Conservation (phyloP, 192 early-diverging fungal genomes). For the Coemansia aciculifera region DNA sequence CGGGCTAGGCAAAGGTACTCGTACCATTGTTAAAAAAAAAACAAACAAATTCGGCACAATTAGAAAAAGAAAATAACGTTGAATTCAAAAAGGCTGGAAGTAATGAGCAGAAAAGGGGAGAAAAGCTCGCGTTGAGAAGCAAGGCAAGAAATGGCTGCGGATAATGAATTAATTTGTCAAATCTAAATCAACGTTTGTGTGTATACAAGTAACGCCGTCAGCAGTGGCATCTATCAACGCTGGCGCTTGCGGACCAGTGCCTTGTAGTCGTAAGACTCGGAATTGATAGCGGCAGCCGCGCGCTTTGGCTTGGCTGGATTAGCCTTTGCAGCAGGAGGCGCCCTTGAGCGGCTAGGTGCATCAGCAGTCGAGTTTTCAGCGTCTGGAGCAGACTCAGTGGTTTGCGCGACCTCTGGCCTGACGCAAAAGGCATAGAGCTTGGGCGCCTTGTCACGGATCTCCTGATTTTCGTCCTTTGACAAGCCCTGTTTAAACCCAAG, state of each 20-base stretch:
- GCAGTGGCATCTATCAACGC: not conserved
- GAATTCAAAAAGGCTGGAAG: not conserved
- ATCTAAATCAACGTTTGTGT: not conserved
- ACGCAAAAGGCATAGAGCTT: conserved; percentile 72
- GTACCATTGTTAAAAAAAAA: not conserved
- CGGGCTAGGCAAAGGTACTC: not conserved
- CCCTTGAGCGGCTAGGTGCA: not conserved
- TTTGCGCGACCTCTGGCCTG: conserved; percentile 5
- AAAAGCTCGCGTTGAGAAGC: not conserved
- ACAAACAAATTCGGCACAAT: not conserved
- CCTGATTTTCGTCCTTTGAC: conserved; percentile 72
- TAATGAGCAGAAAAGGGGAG: not conserved
- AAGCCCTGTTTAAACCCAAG: conserved; percentile 89
- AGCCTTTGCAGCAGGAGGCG: not conserved
- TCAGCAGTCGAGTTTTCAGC: not conserved
- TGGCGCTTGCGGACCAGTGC: conserved; percentile 2
- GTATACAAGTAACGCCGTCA: too few species aligned
- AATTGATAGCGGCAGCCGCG: conserved; percentile 6
- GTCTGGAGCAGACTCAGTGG: not conserved
- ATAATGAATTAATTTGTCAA: not conserved
- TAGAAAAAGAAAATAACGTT: not conserved
- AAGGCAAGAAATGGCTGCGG: conserved; percentile 12
- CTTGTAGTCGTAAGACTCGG: conserved; percentile 19
- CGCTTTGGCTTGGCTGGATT: not conserved
- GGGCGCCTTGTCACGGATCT: conserved; percentile 68